phyloP scores from a whole-genome alignment of 306 rosid genomes.

The Dalbergia cultrata region DNA sequence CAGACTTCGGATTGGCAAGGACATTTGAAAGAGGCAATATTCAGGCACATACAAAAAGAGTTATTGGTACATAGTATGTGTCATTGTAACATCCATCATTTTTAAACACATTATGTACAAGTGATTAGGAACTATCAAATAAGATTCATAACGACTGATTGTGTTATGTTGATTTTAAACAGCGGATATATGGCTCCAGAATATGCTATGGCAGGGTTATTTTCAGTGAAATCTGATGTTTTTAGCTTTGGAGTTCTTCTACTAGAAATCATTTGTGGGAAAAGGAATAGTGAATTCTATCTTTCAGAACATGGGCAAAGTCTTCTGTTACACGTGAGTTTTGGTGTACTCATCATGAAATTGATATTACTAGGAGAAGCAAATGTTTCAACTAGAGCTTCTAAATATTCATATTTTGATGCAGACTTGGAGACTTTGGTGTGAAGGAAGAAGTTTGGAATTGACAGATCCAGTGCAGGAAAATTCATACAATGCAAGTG shows the following conservation, averaged over 20 bases:
- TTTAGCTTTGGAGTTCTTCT: constrained; percentile 55
- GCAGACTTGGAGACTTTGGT: constrained; percentile 60
- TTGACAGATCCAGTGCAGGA: constrained; percentile 44
- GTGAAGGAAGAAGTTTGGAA: constrained; percentile 40
- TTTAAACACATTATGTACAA: background rate
- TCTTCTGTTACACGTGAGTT: constrained; percentile 45
- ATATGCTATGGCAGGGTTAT: constrained; percentile 52
- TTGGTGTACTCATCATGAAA: background rate
- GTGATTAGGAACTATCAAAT: background rate
- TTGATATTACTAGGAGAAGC: background rate
- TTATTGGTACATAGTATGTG: constrained; percentile 64
- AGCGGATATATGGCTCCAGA: constrained; percentile 68
- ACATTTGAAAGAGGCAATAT: constrained; percentile 47
- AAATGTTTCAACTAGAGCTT: background rate
- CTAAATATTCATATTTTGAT: background rate
- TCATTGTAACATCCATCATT: background rate
- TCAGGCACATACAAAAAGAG: constrained; percentile 51
- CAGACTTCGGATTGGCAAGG: constrained; percentile 65
- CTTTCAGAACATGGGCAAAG: constrained; percentile 35
- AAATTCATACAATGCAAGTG: background rate
- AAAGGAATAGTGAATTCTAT: constrained; percentile 35
- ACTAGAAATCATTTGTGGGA: constrained; percentile 49
- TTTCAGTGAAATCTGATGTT: constrained; percentile 52
- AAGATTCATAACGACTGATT: background rate
- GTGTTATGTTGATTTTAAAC: background rate